A percentile compares a stretch with the other conserved stretches of the same genome.
phyloP scores from a whole-genome alignment of 768 basidiomycete species.

The Tulasnella sp. region DNA sequence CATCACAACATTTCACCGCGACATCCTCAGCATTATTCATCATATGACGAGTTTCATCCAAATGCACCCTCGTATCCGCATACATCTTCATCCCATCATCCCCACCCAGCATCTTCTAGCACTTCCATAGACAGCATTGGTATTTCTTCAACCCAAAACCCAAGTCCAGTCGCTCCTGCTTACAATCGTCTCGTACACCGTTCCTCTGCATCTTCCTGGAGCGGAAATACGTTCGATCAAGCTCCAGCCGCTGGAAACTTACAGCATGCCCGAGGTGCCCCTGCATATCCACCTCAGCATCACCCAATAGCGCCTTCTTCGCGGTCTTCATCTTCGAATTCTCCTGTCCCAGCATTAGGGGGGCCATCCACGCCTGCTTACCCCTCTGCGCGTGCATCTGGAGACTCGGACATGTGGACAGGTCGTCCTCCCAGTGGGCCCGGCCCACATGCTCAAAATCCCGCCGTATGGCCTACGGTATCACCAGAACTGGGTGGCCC shows the following conservation, averaged over 20 bases:
- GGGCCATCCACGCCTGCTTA: not conserved
- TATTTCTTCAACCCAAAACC: not conserved
- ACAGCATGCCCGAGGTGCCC: no score
- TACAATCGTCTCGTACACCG: not conserved
- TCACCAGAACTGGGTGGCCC: constrained; percentile 1
- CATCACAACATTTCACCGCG: not conserved
- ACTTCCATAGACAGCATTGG: not conserved
- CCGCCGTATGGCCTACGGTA: constrained; percentile 1
- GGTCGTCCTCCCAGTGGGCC: not conserved
- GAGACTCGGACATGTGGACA: not conserved
- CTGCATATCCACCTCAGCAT: no score
- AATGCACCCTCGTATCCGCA: not conserved
- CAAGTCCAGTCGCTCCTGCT: not conserved
- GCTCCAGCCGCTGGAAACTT: no score
- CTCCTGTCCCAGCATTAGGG: not conserved
- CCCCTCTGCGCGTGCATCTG: not conserved
- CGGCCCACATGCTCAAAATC: not conserved
- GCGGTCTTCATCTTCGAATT: not conserved
- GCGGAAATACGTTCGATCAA: no score
- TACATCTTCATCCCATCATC: not conserved
- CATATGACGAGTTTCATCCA: not conserved
- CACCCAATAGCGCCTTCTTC: not conserved
- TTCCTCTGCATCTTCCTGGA: no score
- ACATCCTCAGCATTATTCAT: no score
- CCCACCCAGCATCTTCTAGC: not conserved